These are phyloP conservation scores for Fusarium sp. DNA, from an alignment of 2,329 filamentous ascomycete species.

Conservation along the genomic window DNA sequence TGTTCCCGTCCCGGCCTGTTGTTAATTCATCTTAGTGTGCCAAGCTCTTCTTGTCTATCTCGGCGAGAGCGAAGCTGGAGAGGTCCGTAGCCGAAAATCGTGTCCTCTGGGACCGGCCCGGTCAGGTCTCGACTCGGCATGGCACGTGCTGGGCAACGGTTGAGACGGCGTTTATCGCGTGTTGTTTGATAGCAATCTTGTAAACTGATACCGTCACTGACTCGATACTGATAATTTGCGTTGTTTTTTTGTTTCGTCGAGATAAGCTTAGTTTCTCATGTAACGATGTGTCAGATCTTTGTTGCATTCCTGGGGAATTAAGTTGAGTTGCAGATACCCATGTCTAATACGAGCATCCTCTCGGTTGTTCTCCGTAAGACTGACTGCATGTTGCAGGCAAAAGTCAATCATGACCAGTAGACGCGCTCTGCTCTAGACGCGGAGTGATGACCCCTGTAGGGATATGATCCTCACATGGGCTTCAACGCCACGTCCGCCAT, in stretches of 20 bases:
- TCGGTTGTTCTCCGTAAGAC: conserved; percentile 25
- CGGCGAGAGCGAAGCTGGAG: conserved; percentile 31
- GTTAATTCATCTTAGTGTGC: conserved; percentile 11
- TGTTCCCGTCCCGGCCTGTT: conserved; percentile 23
- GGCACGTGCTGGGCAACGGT: conserved; percentile 26
- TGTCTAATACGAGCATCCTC: conserved; percentile 7
- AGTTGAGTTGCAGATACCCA: conserved; percentile 17
- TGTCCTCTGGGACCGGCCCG: conserved; percentile 24
- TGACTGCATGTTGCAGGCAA: not conserved
- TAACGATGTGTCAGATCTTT: conserved; percentile 27
- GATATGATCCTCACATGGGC: conserved; percentile 9
- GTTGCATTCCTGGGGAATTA: conserved; percentile 18
- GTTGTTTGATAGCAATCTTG: not conserved
- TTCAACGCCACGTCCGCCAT: conserved; percentile 28
- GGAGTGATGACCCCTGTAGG: conserved; percentile 27
- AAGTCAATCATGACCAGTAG: conserved; percentile 5
- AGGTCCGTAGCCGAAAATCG: conserved; percentile 17
- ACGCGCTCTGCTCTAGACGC: conserved; percentile 27
- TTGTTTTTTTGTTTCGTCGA: conserved; percentile 6
- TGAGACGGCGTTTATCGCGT: conserved; percentile 31
- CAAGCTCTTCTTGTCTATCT: conserved; percentile 9
- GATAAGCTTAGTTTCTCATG: conserved; percentile 20
- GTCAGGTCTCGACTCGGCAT: conserved; percentile 25
- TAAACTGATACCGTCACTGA: conserved; percentile 1
- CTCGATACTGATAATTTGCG: conserved; percentile 13